A percentile compares a stretch with the other conserved stretches of the same genome.
Evolutionary conservation across 805 yeast species (phyloP).

Genomic region (Saccharomycopsis sp.): DNA sequence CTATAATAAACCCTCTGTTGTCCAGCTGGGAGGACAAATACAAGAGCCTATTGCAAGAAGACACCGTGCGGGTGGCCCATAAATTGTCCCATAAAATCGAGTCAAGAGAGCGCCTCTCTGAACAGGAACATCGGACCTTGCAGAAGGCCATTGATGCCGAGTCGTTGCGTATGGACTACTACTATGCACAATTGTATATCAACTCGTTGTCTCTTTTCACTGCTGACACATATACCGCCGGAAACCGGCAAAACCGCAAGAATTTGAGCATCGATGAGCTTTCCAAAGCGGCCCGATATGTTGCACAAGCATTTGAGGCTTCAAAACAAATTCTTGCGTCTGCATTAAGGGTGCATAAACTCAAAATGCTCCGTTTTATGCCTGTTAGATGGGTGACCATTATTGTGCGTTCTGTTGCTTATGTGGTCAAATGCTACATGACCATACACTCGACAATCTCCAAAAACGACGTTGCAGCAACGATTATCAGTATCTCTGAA

Average conservation of each 20-base stretch:
- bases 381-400: constrained; percentile 92
- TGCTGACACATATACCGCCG: constrained; percentile 23
- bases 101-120: constrained; percentile 21
- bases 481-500: constrained; percentile 51
- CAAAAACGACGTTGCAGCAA: constrained; percentile 35
- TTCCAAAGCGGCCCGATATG: constrained; percentile 65
- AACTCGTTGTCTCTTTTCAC: constrained; percentile 73
- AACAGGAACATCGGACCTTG: constrained; percentile 30
- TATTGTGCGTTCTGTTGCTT: constrained; percentile 82
- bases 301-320: constrained; percentile 73
- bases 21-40: constrained; percentile 73
- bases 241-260: constrained; percentile 14
- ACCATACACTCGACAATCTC: constrained; percentile 34
- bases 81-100: constrained; percentile 24
- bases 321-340: constrained; percentile 74
- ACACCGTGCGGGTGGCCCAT: constrained; percentile 29
- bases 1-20: constrained; percentile 67
- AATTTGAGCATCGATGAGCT: constrained; percentile 59
- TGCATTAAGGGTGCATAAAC: constrained; percentile 60
- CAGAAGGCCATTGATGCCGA: constrained; percentile 50
- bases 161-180: constrained; percentile 71
- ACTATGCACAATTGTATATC: constrained; percentile 77
- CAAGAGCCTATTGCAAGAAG: constrained; percentile 38
- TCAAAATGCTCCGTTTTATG: constrained; percentile 62
- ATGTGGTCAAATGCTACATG: constrained; percentile 77